Conservation (phyloP, 345 rosid genomes). For the Triadica sebifera region DNA sequence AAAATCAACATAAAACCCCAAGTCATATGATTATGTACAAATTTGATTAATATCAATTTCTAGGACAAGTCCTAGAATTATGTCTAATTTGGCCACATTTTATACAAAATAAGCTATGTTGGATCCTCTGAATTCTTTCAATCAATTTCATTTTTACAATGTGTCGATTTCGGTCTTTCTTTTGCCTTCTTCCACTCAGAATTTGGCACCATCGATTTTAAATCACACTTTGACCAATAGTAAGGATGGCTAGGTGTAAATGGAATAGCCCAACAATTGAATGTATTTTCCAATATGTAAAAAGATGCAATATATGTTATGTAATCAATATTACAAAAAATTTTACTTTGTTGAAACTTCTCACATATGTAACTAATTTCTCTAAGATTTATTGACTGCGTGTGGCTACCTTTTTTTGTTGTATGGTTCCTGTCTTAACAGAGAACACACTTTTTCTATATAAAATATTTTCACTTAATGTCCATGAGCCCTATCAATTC, state of each 20-base stretch:
- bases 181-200: background rate
- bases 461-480: background rate
- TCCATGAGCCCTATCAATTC: background rate
- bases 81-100: background rate
- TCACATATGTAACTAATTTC: background rate
- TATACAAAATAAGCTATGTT: background rate
- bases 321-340: background rate
- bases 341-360: too few relatives aligned
- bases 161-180: background rate
- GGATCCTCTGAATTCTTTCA: background rate
- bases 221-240: background rate
- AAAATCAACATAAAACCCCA: too few relatives aligned
- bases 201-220: background rate
- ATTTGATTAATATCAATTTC: too few relatives aligned
- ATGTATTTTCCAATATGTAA: too few relatives aligned
- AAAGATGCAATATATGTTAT: background rate
- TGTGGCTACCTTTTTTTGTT: background rate
- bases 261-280: background rate
- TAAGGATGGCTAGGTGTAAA: background rate
- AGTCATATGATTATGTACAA: too few relatives aligned
- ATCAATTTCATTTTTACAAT: background rate
- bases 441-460: too few relatives aligned
- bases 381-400: background rate
- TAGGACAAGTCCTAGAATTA: background rate
- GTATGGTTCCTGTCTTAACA: too few relatives aligned